Percentiles rank a stretch among this genome's conserved stretches.
Conservation (phyloP, 2,329 filamentous ascomycete genomes). For the Fusarium pseudonygamai region DNA sequence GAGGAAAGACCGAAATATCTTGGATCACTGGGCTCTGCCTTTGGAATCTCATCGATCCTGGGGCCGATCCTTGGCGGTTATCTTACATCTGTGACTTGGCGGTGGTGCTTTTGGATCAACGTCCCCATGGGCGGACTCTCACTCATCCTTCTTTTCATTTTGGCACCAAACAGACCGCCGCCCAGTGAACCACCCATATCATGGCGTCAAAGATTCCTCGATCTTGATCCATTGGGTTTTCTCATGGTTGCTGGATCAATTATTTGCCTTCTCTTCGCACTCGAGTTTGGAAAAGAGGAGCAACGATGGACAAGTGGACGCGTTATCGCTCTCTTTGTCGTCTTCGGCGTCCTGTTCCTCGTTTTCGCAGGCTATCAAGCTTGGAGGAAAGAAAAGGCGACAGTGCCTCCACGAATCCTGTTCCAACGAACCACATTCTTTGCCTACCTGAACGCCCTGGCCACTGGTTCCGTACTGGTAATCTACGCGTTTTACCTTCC, state of each 20-base stretch:
- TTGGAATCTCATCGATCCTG: slow-evolving; percentile 10
- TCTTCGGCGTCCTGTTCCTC: neutral
- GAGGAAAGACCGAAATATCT: slow-evolving; percentile 21
- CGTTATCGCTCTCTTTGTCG: slow-evolving; percentile 1
- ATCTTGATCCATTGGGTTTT: slow-evolving; percentile 9
- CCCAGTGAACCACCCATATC: neutral
- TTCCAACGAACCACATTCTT: neutral
- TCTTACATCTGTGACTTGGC: slow-evolving; percentile 19
- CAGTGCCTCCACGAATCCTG: neutral
- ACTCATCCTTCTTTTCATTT: neutral
- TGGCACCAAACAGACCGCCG: slow-evolving; percentile 3
- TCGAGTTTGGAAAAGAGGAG: slow-evolving; percentile 14
- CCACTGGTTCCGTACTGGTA: neutral
- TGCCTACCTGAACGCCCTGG: neutral
- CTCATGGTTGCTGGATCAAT: slow-evolving; percentile 16
- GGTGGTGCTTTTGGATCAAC: slow-evolving; percentile 33
- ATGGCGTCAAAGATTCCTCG: slow-evolving; percentile 14
- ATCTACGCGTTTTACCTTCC: slow-evolving; percentile 19
- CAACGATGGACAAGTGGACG: neutral
- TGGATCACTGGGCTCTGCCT: neutral
- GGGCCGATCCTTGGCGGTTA: slow-evolving; percentile 21
- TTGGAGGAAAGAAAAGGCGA: slow-evolving; percentile 14
- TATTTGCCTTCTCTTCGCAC: slow-evolving; percentile 9
- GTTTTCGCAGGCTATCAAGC: slow-evolving; percentile 2
- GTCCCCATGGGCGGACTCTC: slow-evolving; percentile 18